Evolutionary conservation across 805 yeast genomes (phyloP).

Genomic region (Debaryomyces tyrocola): DNA sequence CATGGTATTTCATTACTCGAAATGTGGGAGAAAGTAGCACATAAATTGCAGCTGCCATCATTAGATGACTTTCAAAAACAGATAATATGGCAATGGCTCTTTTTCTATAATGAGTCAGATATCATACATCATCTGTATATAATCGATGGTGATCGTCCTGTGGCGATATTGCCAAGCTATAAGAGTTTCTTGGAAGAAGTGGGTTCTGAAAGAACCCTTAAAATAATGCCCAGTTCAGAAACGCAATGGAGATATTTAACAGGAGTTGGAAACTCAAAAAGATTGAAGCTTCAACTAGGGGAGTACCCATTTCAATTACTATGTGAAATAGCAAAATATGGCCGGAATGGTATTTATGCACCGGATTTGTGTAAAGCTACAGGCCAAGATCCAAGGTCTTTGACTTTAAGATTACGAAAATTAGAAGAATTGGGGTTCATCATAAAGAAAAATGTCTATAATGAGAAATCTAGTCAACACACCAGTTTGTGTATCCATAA

Average conservation of each 20-base stretch:
- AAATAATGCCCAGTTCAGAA: slow-evolving; percentile 47
- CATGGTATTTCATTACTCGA: slow-evolving; percentile 26
- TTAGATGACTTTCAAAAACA: slow-evolving; percentile 38
- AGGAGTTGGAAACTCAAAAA: slow-evolving; percentile 45
- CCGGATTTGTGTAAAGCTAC: slow-evolving; percentile 55
- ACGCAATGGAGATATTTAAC: slow-evolving; percentile 59
- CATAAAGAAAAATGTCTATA: slow-evolving; percentile 33
- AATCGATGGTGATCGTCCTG: slow-evolving; percentile 9
- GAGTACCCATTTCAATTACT: slow-evolving; percentile 53
- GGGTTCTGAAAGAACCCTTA: slow-evolving; percentile 14
- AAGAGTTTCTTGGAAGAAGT: slow-evolving; percentile 13
- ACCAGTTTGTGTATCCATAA: slow-evolving; percentile 55
- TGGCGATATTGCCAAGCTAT: slow-evolving; percentile 18
- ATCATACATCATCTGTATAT: slow-evolving; percentile 14
- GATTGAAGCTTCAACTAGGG: slow-evolving; percentile 54
- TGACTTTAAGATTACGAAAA: slow-evolving; percentile 60
- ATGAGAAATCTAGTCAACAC: slow-evolving; percentile 44
- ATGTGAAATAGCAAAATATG: slow-evolving; percentile 58
- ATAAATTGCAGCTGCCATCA: slow-evolving; percentile 15
- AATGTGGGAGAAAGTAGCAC: slow-evolving; percentile 25
- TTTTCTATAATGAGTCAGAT: slow-evolving; percentile 17
- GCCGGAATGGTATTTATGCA: slow-evolving; percentile 58
- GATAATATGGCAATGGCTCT: slow-evolving; percentile 41
- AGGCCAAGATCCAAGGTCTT: slow-evolving; percentile 70
- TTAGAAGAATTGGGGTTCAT: slow-evolving; percentile 53